These are phyloP conservation scores for Camellia lanceoleosa DNA, from an alignment of 148 eudicot genomes.

Conservation along the genomic window DNA sequence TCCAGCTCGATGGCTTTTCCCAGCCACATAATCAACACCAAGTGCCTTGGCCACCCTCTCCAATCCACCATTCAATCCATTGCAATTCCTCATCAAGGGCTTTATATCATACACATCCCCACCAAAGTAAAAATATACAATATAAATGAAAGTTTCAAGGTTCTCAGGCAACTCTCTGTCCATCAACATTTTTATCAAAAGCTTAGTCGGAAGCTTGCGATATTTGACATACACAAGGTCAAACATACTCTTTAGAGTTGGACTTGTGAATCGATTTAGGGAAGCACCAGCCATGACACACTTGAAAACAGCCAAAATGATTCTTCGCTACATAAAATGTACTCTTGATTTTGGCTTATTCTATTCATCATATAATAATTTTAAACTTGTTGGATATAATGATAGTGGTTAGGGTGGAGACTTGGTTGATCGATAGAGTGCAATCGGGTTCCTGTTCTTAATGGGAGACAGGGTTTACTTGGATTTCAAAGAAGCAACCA, in stretches of 20 bases:
- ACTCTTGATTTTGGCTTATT: neutral
- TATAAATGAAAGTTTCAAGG: no score
- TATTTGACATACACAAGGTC: neutral
- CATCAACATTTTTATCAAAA: no score
- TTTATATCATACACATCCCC: no score
- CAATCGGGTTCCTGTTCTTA: neutral
- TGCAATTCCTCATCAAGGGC: no score
- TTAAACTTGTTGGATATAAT: neutral
- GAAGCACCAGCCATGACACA: neutral
- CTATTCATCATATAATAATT: neutral
- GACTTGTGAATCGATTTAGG: neutral
- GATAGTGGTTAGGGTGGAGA: neutral
- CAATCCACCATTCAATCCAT: no score
- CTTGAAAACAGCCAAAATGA: neutral
- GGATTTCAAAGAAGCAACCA: neutral
- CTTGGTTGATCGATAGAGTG: neutral
- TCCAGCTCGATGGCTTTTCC: no score
- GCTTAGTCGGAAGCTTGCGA: neutral
- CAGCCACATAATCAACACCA: no score
- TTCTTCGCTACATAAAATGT: neutral
- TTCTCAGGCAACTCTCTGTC: no score
- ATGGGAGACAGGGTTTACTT: neutral
- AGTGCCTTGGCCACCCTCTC: no score
- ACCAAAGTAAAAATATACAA: no score
- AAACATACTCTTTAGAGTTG: neutral